phyloP scores from a whole-genome alignment of 768 basidiomycete species.

The Amanita muscaria region DNA sequence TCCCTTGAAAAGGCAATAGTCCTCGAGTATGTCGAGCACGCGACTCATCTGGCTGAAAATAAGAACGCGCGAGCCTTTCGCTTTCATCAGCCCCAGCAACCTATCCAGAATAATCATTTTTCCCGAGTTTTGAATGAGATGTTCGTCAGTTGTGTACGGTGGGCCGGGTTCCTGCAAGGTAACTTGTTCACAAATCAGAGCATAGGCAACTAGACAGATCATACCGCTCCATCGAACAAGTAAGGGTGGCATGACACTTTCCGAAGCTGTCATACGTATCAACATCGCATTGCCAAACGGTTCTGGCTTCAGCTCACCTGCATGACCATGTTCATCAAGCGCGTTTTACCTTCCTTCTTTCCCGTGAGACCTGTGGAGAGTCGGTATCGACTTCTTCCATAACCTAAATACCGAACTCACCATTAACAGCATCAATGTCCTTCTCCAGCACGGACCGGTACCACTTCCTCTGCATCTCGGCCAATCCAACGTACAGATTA shows the following conservation, averaged over 20 bases:
- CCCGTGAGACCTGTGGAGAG: constrained; percentile 65
- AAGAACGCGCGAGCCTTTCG: constrained; percentile 87
- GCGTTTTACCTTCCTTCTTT: constrained; percentile 97
- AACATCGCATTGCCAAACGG: neutral
- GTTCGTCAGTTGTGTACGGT: constrained; percentile 97
- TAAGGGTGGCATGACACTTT: constrained; percentile 91
- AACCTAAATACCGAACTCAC: constrained; percentile 27
- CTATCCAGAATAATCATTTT: constrained; percentile 99
- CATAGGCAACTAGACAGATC: constrained; percentile 9
- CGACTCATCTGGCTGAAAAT: constrained; percentile 99
- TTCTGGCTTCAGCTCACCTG: constrained; percentile 40
- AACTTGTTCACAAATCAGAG: constrained; percentile 23
- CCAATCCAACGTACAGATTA: constrained; percentile 94
- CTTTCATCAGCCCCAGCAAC: constrained; percentile 78
- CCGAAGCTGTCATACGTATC: constrained; percentile 38
- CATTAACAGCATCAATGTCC: constrained; percentile 98
- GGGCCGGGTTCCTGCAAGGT: constrained; percentile 72
- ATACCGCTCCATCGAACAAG: constrained; percentile 84
- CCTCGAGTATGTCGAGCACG: constrained; percentile 95
- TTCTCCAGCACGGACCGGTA: constrained; percentile 94
- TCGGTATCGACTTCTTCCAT: neutral
- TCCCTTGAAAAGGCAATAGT: constrained; percentile 87
- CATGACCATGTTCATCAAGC: constrained; percentile 99
- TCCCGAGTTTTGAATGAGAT: constrained; percentile 87
- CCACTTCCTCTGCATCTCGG: constrained; percentile 98